Evolutionary conservation across 2,329 filamentous ascomycete species (phyloP).

Genomic region (Xylaria sp.): DNA sequence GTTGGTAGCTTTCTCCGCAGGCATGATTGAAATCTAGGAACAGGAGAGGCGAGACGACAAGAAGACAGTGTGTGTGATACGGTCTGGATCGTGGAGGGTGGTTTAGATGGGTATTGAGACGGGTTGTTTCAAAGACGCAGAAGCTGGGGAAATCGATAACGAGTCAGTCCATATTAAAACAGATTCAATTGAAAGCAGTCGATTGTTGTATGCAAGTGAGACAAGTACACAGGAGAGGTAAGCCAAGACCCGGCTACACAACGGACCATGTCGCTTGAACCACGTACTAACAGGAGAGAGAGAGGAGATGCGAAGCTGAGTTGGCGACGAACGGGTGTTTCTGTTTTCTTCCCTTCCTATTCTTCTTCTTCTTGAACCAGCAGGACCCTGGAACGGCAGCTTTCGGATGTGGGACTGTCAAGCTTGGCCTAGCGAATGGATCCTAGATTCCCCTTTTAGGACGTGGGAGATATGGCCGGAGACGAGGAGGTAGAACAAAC

Average conservation of each 20-base stretch:
- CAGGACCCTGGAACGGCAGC: conserved; percentile 18
- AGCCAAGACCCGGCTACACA: conserved; percentile 18
- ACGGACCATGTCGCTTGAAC: conserved; percentile 29
- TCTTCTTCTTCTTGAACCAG: background rate
- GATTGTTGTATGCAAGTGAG: conserved; percentile 19
- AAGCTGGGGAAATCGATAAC: conserved; percentile 12
- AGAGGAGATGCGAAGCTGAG: conserved; percentile 19
- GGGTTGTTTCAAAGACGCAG: conserved; percentile 5
- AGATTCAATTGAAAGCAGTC: conserved; percentile 23
- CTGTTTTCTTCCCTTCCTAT: background rate
- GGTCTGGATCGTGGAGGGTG: conserved; percentile 2
- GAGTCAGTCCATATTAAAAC: conserved; percentile 28
- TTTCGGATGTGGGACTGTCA: conserved; percentile 16
- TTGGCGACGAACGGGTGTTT: background rate
- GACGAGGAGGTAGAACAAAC: background rate
- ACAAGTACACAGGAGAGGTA: conserved; percentile 8
- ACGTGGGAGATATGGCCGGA: background rate
- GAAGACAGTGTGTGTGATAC: background rate
- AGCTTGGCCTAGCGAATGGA: background rate
- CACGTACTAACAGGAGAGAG: too few relatives aligned
- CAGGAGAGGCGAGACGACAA: background rate
- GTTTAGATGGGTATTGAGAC: background rate
- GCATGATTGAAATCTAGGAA: conserved; percentile 28
- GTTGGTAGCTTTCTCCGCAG: conserved; percentile 32
- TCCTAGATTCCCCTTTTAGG: too few relatives aligned